Evolutionary conservation across 495 filamentous ascomycete species (phyloP), one percentile per base, ranked within the genome.

Genomic region (Penicillium simplicissimum): DNA sequence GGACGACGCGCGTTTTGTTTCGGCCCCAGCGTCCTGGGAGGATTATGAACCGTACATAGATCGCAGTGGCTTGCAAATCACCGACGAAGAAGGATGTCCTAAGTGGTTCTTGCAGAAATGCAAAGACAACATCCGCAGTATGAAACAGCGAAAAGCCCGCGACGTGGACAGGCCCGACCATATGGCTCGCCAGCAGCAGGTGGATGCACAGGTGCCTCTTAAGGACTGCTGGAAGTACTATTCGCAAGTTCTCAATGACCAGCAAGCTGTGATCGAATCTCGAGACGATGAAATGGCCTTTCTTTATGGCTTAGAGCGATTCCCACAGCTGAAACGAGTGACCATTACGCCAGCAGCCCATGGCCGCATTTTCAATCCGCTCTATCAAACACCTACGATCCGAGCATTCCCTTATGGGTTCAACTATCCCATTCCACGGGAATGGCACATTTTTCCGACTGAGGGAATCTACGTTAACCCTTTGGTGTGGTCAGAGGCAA

Each of bases 1-100:
- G 70, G 72, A 74, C 33, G 72, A 74, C 25, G 68, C 62, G 38
- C 59, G 55, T 8, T 64, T 60, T 55, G 33, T 43, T 42, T 21
- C 19, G 43, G 42, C 40, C n/a, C 53, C 43, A 62, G 21, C 13
- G 47, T 51, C 47, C 43, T 47, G 43, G 43, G 43, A 47, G 43
- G 43, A 47, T 47, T 47, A 47, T 47, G 43, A 47, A 47, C 43
- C 43, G 43, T 47, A 47, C n/a, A 47, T 57, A 37, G 37, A 57
- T 45, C 37, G 54, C 58, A 60, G 13, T 21, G 49, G 19, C 35
- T 36, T 15, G 28, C 33, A 33, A 34, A 52, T 47, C 10, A 52
- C 59, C 38, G 21, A 38, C 28, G 42, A 58, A 42, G 48, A 67
- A 36, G 31, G 52, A 19, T 60, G 60, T 52, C 64, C 64, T 13